phyloP scores from a whole-genome alignment of 805 yeast species.

The Schwanniomyces occidentalis region DNA sequence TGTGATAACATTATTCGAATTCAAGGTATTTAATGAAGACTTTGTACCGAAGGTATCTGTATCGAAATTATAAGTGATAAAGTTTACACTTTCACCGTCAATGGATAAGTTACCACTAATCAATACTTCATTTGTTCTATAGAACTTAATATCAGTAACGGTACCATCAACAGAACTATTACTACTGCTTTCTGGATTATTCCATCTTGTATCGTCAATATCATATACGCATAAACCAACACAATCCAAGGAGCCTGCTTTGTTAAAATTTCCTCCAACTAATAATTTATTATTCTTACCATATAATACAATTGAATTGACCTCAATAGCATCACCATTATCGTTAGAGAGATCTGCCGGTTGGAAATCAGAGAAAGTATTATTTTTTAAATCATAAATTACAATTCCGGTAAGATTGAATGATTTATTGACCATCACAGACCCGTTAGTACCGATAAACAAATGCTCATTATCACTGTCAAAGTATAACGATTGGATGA shows the following conservation, averaged over 20 bases:
- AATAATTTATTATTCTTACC: constrained; percentile 42
- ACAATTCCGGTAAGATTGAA: constrained; percentile 45
- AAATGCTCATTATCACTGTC: constrained; percentile 33
- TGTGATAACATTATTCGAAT: constrained; percentile 22
- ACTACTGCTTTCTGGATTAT: constrained; percentile 33
- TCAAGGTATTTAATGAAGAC: constrained; percentile 19
- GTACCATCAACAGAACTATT: constrained; percentile 43
- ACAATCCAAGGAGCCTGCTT: constrained; percentile 60
- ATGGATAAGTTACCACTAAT: constrained; percentile 55
- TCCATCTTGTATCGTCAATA: constrained; percentile 55
- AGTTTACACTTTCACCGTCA: constrained; percentile 33
- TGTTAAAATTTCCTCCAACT: constrained; percentile 73
- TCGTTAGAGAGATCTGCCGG: constrained; percentile 49
- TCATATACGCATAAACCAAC: constrained; percentile 67
- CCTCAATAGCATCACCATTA: constrained; percentile 35
- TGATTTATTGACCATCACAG: constrained; percentile 19
- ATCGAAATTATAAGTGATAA: constrained; percentile 56
- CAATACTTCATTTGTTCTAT: constrained; percentile 35
- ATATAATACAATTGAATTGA: constrained; percentile 37
- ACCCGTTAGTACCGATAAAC: constrained; percentile 49
- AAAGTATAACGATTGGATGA: constrained; percentile 34
- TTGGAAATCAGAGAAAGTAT: constrained; percentile 44
- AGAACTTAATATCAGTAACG: constrained; percentile 54
- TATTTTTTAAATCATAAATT: constrained; percentile 49
- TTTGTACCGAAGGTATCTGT: constrained; percentile 27